phyloP scores from a whole-genome alignment of 192 early-diverging fungal species.

The Backusella circina region DNA sequence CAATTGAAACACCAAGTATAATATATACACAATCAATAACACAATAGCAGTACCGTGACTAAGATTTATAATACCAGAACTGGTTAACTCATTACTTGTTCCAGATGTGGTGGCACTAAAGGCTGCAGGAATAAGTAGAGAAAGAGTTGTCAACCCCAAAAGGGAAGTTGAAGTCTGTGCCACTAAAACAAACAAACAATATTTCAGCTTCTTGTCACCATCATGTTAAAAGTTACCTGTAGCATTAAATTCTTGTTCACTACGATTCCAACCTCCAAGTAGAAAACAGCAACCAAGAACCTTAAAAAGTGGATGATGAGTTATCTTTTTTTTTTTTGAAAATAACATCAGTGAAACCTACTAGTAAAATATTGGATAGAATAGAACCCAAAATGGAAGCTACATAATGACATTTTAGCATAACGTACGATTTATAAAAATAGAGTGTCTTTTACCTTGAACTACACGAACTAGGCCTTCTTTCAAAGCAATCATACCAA shows the following conservation, averaged over 20 bases:
- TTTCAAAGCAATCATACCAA: conserved; percentile 63
- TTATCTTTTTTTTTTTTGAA: not conserved
- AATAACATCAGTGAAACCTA: conserved; percentile 28
- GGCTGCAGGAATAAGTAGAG: conserved; percentile 69
- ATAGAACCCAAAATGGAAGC: conserved; percentile 87
- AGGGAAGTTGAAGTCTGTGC: conserved; percentile 70
- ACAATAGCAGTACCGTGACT: conserved; percentile 68
- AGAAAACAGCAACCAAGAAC: conserved; percentile 82
- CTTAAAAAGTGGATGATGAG: conserved; percentile 7
- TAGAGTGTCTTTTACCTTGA: conserved; percentile 35
- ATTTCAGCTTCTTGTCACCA: not conserved
- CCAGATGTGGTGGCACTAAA: conserved; percentile 52
- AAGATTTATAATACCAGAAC: conserved; percentile 49
- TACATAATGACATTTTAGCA: conserved; percentile 10
- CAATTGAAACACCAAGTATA: conserved; percentile 85
- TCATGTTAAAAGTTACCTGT: conserved; percentile 32
- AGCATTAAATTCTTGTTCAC: conserved; percentile 62
- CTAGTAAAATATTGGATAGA: conserved; percentile 86
- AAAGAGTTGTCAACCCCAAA: conserved; percentile 59
- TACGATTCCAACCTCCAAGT: conserved; percentile 69
- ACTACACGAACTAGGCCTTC: conserved; percentile 61
- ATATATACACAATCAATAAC: conserved; percentile 59
- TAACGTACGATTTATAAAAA: not conserved
- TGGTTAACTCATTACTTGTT: conserved; percentile 33
- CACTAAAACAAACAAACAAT: conserved; percentile 28